Evolutionary conservation across 75 land plant genomes (phyloP), one percentile per base, ranked within the genome.

Genomic region (Adiantum capillusveneris): DNA sequence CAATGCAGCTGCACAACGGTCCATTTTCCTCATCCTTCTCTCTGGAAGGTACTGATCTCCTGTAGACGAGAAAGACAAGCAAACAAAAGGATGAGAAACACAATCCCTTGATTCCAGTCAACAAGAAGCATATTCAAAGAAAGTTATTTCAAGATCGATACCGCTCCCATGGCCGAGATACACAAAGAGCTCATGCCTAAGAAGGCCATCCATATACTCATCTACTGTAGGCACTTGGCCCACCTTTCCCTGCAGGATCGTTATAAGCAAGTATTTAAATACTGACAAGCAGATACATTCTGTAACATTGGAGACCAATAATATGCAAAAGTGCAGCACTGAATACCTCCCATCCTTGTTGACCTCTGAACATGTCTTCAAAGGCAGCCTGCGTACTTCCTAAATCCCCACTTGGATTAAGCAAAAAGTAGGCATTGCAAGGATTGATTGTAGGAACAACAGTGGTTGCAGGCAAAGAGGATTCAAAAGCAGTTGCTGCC

Each of bases 121-220:
- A 22, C 22, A 43, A 39, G 62, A 46, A 6, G 17, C 50, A 46
- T 2, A 65, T 7, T 27, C 26, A 51, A 52, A 50, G n/a, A n/a
- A 34, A 34, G 37, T 34, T 9, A 34, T 5, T 5, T 34, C 37
- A 34, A 34, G n/a, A n/a, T n/a, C n/a, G n/a, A n/a, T 84, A 92
- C 97, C 98, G 68, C 94, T 93, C 52, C 98, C 98, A 77, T 93
- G 98, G 24, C 94, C 98, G 57, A 93, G 74, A 63, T 93, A 93
- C 7, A 83, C 44, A 31, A 80, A 93, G 25, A 93, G 76, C 59
- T 93, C 94, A 69, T 81, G 94, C 41, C 63, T 79, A 64, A 79
- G 77, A 25, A 93, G 75, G 21, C 87, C 98, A 21, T 39, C 28
- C 39, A 68, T 30, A 48, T 83, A 63, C 69, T 93, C 98, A 50